Evolutionary conservation across 306 rosid genomes (phyloP), one percentile per base, ranked within the genome.

Genomic region (Pyrus bretschneideri): DNA sequence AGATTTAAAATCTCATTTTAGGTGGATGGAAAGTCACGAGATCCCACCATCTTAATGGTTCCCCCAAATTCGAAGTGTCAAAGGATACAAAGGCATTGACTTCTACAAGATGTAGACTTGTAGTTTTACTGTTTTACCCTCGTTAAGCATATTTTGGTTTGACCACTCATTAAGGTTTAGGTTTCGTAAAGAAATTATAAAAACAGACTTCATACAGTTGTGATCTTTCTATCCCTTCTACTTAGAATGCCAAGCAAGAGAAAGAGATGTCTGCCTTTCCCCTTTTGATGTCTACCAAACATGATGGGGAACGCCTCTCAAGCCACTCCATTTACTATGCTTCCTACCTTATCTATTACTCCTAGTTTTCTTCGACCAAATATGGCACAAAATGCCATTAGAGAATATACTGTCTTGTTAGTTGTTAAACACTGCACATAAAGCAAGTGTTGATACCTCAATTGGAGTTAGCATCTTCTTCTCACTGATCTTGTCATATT

Each of bases 401-500:
- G 30, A 42, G 29, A 68, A 58, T 66, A 21, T 38, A 45, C 11
- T 58, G 63, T 58, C 31, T 62, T 6, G 67, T 46, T 31, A 81
- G 59, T 62, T 14, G 71, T 59, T 40, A 81, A 58, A 64, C 74
- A 69, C 67, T 70, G 29, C 80, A 71, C 21, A n/a, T n/a, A 77
- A 27, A 76, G 72, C 65, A 83, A 76, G 73, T 58, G 62, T 73
- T 15, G 76, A 69, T 88, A 94, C 98, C 98, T 95, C 97, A 65
- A 90, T 81, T n/a, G 97, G 90, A 72, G 97, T 95, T 70, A 90
- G 90, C 99, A 87, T 89, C 90, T 95, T 95, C 89, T 95, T 95
- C 83, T 95, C 99, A 86, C 99, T 95, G 65, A 95, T 95, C 85
- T 90, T 95, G 83, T 95, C 99, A 67, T 95, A 95, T 69, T 95